Conservation (phyloP, 148 eudicot genomes). For the Cornus florida region DNA sequence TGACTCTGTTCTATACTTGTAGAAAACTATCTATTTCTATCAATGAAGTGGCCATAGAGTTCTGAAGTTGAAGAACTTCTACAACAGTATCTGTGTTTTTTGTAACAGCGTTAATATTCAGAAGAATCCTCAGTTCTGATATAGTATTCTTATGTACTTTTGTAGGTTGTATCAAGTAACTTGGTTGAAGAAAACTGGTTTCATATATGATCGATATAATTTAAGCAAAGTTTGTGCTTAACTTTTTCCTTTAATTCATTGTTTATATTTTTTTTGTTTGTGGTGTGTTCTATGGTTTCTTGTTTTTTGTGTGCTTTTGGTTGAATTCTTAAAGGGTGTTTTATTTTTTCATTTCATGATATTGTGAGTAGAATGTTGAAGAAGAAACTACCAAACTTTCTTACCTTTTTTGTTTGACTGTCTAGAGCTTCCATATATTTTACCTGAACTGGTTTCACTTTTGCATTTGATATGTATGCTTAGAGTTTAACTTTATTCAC, state of each 20-base stretch:
- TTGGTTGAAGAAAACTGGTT: conserved; percentile 82
- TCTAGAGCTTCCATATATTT: neutral
- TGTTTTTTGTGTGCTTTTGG: neutral
- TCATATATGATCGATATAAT: conserved; percentile 78
- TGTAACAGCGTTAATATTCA: neutral
- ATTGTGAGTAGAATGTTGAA: no score
- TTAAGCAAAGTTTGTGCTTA: conserved; percentile 70
- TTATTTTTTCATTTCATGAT: neutral
- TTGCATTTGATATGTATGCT: neutral
- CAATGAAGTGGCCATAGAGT: neutral
- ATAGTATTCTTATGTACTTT: conserved; percentile 30
- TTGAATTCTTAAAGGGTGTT: neutral
- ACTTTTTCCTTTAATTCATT: conserved; percentile 20
- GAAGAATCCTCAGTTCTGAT: conserved; percentile 31
- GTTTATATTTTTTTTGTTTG: no score
- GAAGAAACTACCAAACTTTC: no score
- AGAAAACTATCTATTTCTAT: neutral
- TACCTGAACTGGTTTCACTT: neutral
- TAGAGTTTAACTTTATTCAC: neutral
- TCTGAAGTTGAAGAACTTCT: neutral
- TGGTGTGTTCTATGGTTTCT: neutral
- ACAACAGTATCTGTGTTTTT: neutral
- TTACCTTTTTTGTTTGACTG: conserved; percentile 2
- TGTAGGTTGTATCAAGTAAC: conserved; percentile 97
- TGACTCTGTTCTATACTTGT: no score